Percentiles rank a stretch among this genome's conserved stretches.
Evolutionary conservation across 2,329 filamentous ascomycete genomes (phyloP).

Genomic region (Xylariales sp.): DNA sequence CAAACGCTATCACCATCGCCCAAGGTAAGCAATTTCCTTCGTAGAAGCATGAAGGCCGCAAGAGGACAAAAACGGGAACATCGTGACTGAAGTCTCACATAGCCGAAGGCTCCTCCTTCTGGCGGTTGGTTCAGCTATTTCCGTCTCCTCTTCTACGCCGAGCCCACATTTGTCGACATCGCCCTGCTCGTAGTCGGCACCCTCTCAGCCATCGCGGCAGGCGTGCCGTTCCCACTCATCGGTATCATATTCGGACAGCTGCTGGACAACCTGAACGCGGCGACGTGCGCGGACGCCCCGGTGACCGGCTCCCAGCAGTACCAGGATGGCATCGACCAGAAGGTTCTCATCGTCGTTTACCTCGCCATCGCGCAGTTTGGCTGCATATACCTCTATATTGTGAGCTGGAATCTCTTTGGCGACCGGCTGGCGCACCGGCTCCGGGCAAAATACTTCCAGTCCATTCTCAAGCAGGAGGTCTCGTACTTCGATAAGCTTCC

Average conservation of each 20-base stretch:
- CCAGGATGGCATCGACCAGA: conserved; percentile 38
- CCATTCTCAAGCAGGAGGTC: conserved; percentile 50
- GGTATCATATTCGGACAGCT: conserved; percentile 62
- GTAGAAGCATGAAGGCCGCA: too few relatives aligned
- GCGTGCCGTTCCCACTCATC: conserved; percentile 59
- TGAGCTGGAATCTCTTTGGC: conserved; percentile 54
- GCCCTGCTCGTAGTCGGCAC: conserved; percentile 35
- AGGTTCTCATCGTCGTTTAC: conserved; percentile 55
- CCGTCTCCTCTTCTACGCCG: conserved; percentile 39
- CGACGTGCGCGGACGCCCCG: conserved; percentile 41
- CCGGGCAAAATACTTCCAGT: conserved; percentile 50
- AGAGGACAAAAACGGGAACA: too few relatives aligned
- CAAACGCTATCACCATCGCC: too few relatives aligned
- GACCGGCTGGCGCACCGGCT: conserved; percentile 52
- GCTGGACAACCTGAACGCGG: conserved; percentile 55
- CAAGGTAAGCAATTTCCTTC: too few relatives aligned
- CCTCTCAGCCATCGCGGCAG: conserved; percentile 48
- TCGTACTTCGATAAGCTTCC: conserved; percentile 54
- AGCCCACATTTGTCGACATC: conserved; percentile 38
- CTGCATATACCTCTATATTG: conserved; percentile 51
- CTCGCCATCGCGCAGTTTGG: conserved; percentile 54
- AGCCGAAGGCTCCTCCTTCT: too few relatives aligned
- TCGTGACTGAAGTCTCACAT: too few relatives aligned
- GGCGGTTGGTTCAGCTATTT: conserved; percentile 33
- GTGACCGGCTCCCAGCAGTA: conserved; percentile 21